Base-by-base conservation (phyloP, 2,329 filamentous ascomycete species). In the Madurella mycetomatis region DNA sequence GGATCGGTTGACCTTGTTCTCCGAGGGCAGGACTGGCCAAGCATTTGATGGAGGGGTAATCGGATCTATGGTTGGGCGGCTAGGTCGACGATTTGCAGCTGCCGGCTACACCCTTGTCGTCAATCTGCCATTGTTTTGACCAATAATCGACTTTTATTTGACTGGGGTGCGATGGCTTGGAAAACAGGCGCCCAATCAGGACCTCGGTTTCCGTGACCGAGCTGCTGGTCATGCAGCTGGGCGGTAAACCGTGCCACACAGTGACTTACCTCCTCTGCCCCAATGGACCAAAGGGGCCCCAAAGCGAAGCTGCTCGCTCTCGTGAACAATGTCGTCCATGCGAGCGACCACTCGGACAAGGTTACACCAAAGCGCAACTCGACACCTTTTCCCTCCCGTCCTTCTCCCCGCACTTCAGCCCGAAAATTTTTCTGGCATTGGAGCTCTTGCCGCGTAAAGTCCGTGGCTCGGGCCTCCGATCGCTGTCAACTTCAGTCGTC, bases 201-300 rank as follows among this genome's bases (percentile, higher is more conserved):
- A 9, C 11, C 5, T 40, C 40, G 40, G 56, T 54, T 50, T 49
- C 55, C 56, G 64, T 66, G 64, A 66, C 61, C 51, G 56, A 61
- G 56, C 60, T 64, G 63, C 55, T 57, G 54, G 54, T 41, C 61
- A 57, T 63, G 64, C 62, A 64, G 56, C 51, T 60, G 59, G 62
- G 63, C 62, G 64, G 60, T 54, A 64, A 64, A 58, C 62, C 41
- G 53, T 54, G 60, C 58, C 59, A 56, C 60, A 59, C 59, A 55
- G 51, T 47, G 47, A 48, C 51, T 32, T 50, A 42, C 49, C 30
- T 56, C 46, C 30, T 41, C 42, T 25, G 40, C 32, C 37, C 49
- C 42, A 45, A 51, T 43, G 39, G 25, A 32, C 1, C 40, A 31
- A 25, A 34, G 50, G 43, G 47, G n/a, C n/a, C 41, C 43, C 43